Evolutionary conservation across 2,329 filamentous ascomycete genomes (phyloP), one percentile per base, ranked within the genome.

Genomic region (Colletotrichum noveboracense): DNA sequence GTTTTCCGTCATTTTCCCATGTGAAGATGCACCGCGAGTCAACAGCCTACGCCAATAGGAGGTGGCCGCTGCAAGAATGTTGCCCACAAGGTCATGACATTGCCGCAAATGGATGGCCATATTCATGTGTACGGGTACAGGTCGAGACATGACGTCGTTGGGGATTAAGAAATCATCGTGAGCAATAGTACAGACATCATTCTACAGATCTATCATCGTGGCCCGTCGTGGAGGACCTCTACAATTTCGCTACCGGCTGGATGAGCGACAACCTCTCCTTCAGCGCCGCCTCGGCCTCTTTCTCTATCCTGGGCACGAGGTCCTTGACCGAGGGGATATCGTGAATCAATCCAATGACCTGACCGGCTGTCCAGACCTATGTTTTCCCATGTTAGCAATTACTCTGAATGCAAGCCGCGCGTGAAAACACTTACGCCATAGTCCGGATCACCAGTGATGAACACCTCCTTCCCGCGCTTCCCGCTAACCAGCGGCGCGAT

Each of bases 331-430:
- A 95, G 10, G 94, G 94, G 70, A 96, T 94, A 80, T 97, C 95
- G 79, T 96, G 92, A 77, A 97, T 97, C 71, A 97, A 84, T 7
- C 95, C 95, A 78, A 99, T 98, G 79, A 98, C 96, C 84, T 98
- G 96, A 13, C 97, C 97, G 10, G 96, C 96, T 24, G 97, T 98
- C 97, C 97, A 99, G 52, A 98, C 94, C 94, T 96, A 80, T 72
- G 7, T 78, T 64, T 80, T 21, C 75, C 7, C 77, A 32, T 26
- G 55, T 71, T 56, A 74, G 58, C 43, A 26, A 10, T 24, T 13
- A 14, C 24, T 28, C 24, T 9, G 18, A 0, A 1, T 7, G 30
- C 10, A 61, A 30, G 18, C 3, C 7, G 43, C 24, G 32, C 80
- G 70, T 80, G 75, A 62, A 28, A 14, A 43, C 60, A 92, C 93